Percentiles rank a stretch among this genome's conserved stretches.
Conservation (phyloP, 768 basidiomycete genomes). For the Lentinula lateritia region DNA sequence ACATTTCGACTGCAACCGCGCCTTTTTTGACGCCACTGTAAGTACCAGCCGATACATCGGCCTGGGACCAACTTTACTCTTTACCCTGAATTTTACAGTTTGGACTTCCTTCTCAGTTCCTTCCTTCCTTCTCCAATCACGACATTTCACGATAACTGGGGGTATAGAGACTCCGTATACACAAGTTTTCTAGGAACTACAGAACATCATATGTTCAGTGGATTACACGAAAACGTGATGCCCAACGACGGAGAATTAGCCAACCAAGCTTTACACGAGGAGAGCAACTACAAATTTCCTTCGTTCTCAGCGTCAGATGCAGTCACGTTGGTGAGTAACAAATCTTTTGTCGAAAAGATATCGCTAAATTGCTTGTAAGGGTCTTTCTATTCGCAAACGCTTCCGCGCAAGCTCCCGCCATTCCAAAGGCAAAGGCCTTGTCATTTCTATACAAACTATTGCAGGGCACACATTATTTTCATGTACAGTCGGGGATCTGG, state of each 20-base stretch:
- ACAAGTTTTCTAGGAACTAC: neutral
- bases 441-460: conserved; percentile 75
- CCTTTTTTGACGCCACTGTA: neutral
- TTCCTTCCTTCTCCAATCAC: neutral
- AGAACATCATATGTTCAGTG: conserved; percentile 49
- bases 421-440: conserved; percentile 72
- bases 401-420: conserved; percentile 71
- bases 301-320: conserved; percentile 76
- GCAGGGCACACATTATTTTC: conserved; percentile 76
- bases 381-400: conserved; percentile 77
- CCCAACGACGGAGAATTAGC: conserved; percentile 72
- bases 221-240: conserved; percentile 48
- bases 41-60: neutral
- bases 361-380: conserved; percentile 21
- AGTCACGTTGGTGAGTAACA: conserved; percentile 54
- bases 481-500: conserved; percentile 80
- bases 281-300: conserved; percentile 63
- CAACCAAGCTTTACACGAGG: conserved; percentile 64
- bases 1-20: neutral
- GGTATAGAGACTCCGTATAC: neutral
- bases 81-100: neutral
- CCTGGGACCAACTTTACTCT: too few species aligned
- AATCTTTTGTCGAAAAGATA: neutral
- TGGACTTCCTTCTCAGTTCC: neutral
- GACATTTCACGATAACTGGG: neutral